phyloP scores from a whole-genome alignment of 305 asterid genomes.

The Fraxinus ornus region DNA sequence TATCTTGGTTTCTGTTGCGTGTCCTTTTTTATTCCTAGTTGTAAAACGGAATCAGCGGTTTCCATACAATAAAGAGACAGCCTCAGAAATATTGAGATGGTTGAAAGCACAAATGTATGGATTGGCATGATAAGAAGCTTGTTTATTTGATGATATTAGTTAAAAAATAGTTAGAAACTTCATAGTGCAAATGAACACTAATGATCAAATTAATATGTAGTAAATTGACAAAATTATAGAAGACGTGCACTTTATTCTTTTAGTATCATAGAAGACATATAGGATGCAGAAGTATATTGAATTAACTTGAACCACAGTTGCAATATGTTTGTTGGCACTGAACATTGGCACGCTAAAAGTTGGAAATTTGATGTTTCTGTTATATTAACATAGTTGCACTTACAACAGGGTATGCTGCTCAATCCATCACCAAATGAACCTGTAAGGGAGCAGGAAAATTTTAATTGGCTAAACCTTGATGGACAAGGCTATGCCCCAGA shows the following conservation, averaged over 20 bases:
- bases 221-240: not conserved
- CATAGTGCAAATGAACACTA: not conserved
- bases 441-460: slow-evolving; percentile 22
- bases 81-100: not conserved
- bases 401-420: slow-evolving; percentile 30
- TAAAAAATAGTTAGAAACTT: not conserved
- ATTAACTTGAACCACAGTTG: not conserved
- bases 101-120: not conserved
- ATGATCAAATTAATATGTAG: not conserved
- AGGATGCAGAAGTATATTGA: not conserved
- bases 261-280: not conserved
- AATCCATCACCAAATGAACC: slow-evolving; percentile 22
- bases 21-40: not conserved
- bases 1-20: not conserved
- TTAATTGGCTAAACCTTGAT: slow-evolving; percentile 32
- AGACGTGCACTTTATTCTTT: not conserved
- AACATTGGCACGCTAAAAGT: not conserved
- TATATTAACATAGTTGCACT: not conserved
- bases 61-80: not conserved
- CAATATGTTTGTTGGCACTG: not conserved
- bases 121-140: not conserved
- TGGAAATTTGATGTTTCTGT: not conserved
- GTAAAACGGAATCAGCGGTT: not conserved
- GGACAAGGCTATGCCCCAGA: slow-evolving; percentile 30
- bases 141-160: not conserved